Evolutionary conservation across 805 yeast genomes (phyloP), one percentile per base, ranked within the genome.

Genomic region (Saturnispora hagleri): DNA sequence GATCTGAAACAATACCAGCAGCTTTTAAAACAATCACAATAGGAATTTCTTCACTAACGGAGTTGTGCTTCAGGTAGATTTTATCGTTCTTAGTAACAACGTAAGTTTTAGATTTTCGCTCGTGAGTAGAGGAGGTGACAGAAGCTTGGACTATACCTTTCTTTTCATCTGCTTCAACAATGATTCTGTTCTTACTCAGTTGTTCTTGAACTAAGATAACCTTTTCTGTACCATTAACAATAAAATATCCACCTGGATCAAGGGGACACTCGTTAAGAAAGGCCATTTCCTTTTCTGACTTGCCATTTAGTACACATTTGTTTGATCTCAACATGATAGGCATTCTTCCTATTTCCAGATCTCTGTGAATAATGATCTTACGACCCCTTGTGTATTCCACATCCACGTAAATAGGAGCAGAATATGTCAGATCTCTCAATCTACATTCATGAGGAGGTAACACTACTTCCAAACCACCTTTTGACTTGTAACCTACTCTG

Each of bases 161-260:
- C 69, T 89, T 88, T 57, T 87, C 96, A 66, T 93, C 99, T 1
- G 97, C 93, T 69, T 93, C 99, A 13, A 93, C 99, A 62, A 93
- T 89, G 64, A 93, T 93, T 77, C 99, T 87, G 70, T 93, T 93
- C 71, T 93, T 93, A 48, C 95, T 84, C 66, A 93, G 75, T 74
- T 93, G 99, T 69, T 93, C 99, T 69, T 93, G 99, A 43, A 93
- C 95, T 59, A 93, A 76, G 57, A 93, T 93, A 44, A 93, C 99
- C 67, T 93, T 93, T 62, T 93, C 99, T 0, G 99, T 93, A 67
- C 99, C 99, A 65, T 91, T 91, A 47, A 91, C 97, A 63, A 91
- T 87, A 63, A 93, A 93, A 65, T 93, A 93, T 62, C 99, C 99
- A 70, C 99, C 99, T 6, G 99, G 99, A 69, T 93, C 99, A 47